These are phyloP conservation scores for Trypanosoma mega DNA, from an alignment of 208 protist species.

Conservation along the genomic window DNA sequence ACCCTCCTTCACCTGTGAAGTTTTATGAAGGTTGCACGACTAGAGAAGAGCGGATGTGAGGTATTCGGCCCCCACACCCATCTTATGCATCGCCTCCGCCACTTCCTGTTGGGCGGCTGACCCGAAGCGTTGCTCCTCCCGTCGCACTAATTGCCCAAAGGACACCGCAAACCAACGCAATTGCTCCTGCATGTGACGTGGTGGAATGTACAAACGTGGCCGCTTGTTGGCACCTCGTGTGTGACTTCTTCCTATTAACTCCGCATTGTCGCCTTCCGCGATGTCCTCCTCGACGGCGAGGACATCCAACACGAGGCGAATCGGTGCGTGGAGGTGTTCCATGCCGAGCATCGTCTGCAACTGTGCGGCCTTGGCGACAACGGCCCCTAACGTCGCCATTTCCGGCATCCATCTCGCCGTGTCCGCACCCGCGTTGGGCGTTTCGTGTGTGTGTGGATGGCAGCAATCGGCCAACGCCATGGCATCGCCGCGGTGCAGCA, in stretches of 20 bases:
- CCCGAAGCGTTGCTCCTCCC: slow-evolving; percentile 27
- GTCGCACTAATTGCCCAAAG: slow-evolving; percentile 34
- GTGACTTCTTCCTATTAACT: slow-evolving; percentile 2
- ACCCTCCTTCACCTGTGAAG: too few relatives aligned
- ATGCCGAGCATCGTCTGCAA: slow-evolving; percentile 54
- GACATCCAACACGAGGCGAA: slow-evolving; percentile 64
- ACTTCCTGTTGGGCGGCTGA: slow-evolving; percentile 30
- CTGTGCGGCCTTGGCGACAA: slow-evolving; percentile 34
- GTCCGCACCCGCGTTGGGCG: neutral
- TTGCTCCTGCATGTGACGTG: slow-evolving; percentile 36
- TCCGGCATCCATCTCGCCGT: neutral
- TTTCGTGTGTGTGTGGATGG: slow-evolving; percentile 4
- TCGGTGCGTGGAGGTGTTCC: slow-evolving; percentile 55
- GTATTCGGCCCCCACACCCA: slow-evolving; percentile 58
- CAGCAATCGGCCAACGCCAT: slow-evolving; percentile 17
- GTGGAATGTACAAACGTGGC: slow-evolving; percentile 49
- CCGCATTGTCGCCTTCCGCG: slow-evolving; percentile 1
- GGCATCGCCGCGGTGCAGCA: slow-evolving; percentile 17
- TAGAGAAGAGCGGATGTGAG: slow-evolving; percentile 57
- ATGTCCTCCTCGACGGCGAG: slow-evolving; percentile 30
- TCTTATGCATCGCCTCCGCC: slow-evolving; percentile 41
- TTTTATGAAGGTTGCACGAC: too few relatives aligned
- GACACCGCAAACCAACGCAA: slow-evolving; percentile 26
- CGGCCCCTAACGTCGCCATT: neutral
- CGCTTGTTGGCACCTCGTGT: slow-evolving; percentile 8